Base-by-base conservation (phyloP, 2,329 filamentous ascomycete species). In the Sporothrix variecibatus region DNA sequence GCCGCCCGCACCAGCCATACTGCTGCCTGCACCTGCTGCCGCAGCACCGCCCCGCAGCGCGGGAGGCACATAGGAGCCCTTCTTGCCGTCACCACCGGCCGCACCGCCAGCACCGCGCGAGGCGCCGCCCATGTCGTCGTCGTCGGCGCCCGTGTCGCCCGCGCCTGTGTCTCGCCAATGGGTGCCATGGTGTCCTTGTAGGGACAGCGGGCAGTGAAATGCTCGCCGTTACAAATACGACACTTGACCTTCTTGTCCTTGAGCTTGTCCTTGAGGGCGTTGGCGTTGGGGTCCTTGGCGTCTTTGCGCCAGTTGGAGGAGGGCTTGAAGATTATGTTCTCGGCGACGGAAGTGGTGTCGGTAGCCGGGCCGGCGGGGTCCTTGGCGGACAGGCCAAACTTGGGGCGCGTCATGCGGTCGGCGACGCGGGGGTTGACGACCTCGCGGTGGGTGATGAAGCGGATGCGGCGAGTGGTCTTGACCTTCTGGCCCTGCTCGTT, bases 191-290 rank as follows among this genome's bases (percentile, higher is more conserved):
- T 99, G 83, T 98, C 96, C 88, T 98, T 99, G 92, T 97, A 99
- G 49, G 96, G 96, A 90, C 96, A 99, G 83, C 96, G 92, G 78
- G 95, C 95, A 58, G 96, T 99, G 88, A 98, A 99, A 90, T 99
- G 96, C 88, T 99, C 96, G 82, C 95, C 96, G 82, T 92, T 93
- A 87, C 96, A 99, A 83, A 99, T 98, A 89, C 96, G 93, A 86
- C 96, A 99, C 90, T 98, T 98, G 88, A 99, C 97, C 87, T 98
- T 97, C 90, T 98, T 97, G 87, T 98, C 95, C 90, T 96, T 97
- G 81, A 98, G 88, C 86, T 93, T 92, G 82, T 92, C 90, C 86
- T 93, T 93, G 86, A 92, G 89, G 80, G 87, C 88, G 85, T 92
- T 90, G 80, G 92, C 91, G 83, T 93, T 92, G 81, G 88, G 85